Percentiles rank a stretch among this genome's conserved stretches.
These are phyloP conservation scores for Solanum medicagineum DNA, from an alignment of 257 asterid species.

Conservation along the genomic window DNA sequence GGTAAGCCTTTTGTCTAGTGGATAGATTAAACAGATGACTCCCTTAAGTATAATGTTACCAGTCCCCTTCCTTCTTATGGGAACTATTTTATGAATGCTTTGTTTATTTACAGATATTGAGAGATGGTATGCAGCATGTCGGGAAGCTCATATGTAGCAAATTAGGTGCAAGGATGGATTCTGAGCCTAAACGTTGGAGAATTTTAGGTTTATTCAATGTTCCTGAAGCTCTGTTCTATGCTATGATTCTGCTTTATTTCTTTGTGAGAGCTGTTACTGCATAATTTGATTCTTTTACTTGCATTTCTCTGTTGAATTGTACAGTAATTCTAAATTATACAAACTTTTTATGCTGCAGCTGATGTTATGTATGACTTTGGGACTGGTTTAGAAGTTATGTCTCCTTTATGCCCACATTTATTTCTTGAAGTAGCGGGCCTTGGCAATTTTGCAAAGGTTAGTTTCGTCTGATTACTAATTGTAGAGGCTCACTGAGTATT, in stretches of 20 bases:
- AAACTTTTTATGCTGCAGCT: slow-evolving; percentile 44
- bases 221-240: neutral
- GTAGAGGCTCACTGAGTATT: neutral
- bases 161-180: slow-evolving; percentile 97
- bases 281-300: neutral
- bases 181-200: slow-evolving; percentile 97
- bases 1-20: slow-evolving; percentile 36
- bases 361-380: slow-evolving; percentile 95
- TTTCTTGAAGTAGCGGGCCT: slow-evolving; percentile 99
- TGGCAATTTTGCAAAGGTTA: slow-evolving; percentile 92
- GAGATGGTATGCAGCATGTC: slow-evolving; percentile 96
- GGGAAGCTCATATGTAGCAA: slow-evolving; percentile 94
- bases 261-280: neutral
- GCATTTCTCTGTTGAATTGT: neutral
- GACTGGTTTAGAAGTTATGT: slow-evolving; percentile 82
- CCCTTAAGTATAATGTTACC: neutral
- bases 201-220: slow-evolving; percentile 46
- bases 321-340: slow-evolving; percentile 10
- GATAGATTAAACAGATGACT: neutral
- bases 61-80: neutral
- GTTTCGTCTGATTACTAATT: neutral
- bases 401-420: slow-evolving; percentile 93
- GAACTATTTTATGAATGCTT: neutral
- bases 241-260: neutral
- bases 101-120: slow-evolving; percentile 48